Evolutionary conservation across 2,329 filamentous ascomycete species (phyloP), one percentile per base, ranked within the genome.

Genomic region (Orbilia oligospora): DNA sequence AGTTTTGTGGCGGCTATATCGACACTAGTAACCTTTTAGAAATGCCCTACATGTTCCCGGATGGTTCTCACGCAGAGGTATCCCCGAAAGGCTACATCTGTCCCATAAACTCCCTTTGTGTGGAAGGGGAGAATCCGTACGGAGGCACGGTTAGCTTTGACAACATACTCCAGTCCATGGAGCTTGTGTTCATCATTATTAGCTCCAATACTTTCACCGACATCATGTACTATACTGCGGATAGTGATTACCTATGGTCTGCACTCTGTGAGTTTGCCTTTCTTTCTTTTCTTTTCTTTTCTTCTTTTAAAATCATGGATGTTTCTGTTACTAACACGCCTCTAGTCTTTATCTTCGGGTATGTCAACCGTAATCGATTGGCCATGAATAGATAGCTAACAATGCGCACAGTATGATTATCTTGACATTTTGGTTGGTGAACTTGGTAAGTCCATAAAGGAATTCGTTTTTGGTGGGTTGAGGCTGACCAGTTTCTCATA

Each of bases 161-260:
- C 86, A 95, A 98, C 83, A 97, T 99, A 48, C 85, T 93, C 33
- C 91, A 98, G 80, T 97, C 94, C 0, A 86, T 98, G 66, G 94
- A 99, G 85, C 87, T 98, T 73, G 94, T 99, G 1, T 99, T 99
- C 83, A 93, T 99, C 65, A 91, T 99, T 83, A 99, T 99, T 93
- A 97, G 93, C 82, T 95, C 94, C 61, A 99, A 99, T 84, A 99
- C 96, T 0, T 99, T 97, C 84, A 92, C 93, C 0, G 93, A 98
- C 84, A 86, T 98, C 67, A 93, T 99, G 87, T 99, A 99, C 84
- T 92, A 93, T 82, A 94, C 95, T 3, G 94, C 92, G 67, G 90
- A 97, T 82, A 97, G 93, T 27, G 96, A 99, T 84, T 98, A 97
- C 82, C 88, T 97, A 5, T 89, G 93, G 16, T 90, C 94, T 3